Evolutionary conservation across 441 rosid genomes (phyloP), one percentile per base, ranked within the genome.

Genomic region (Daphne laureola): DNA sequence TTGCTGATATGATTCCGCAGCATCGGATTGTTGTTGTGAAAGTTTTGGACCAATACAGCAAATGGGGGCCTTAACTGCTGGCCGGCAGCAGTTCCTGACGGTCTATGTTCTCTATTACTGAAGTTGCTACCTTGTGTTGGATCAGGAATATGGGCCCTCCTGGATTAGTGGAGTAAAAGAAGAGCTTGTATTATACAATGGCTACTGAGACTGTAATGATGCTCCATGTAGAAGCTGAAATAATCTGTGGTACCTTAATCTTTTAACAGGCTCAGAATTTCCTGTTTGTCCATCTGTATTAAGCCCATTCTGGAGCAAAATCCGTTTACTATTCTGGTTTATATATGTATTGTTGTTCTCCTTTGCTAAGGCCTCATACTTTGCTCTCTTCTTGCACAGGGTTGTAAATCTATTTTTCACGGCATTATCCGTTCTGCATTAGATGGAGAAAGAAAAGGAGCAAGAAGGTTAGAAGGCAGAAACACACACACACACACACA

Each of bases 391-490:
- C 84, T 93, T 93, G 71, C 99, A 90, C 42, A 93, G 70, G 17
- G 99, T 93, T 13, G 99, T 75, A 70, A 93, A 93, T 44, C 99
- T 77, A 64, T 93, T 93, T 76, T 93, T 93, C 67, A 93, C 99
- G 35, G 99, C 99, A 66, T 93, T 93, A 78, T 93, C 99, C 14
- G 99, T 93, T 73, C 99, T 93, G 78, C 75, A 68, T 38, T 56
- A 65, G 43, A 15, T 66, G 12, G 38, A 31, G 9, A 21, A 9
- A 11, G 38, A 31, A 31, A 4, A 31, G 38, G 38, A 11, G 11
- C 38, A 4, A 21, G 25, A 2, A 21, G 3, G 3, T 21, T 51
- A 63, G 12, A 60, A 53, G 38, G 8, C 36, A 43, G 55, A 16
- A 31, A 43, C 53, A 55, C 14, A 31, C 4, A 11, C 6, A 31